These are phyloP conservation scores for Backusella tuberculispora DNA, from an alignment of 192 early-diverging fungal species.

Conservation along the genomic window DNA sequence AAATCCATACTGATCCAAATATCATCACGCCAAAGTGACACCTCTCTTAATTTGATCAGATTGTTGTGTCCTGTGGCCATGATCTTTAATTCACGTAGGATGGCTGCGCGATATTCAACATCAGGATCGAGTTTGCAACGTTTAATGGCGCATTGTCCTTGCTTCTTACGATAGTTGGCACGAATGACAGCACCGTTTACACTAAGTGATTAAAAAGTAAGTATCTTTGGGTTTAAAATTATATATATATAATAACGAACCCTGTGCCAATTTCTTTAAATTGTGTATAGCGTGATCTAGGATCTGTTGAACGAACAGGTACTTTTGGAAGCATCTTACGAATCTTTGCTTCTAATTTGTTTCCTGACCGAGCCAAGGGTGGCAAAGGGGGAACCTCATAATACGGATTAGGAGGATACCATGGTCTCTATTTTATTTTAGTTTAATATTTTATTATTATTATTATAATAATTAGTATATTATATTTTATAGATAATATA, in stretches of 20 bases:
- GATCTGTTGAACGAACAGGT: conserved; percentile 26
- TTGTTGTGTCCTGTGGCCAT: conserved; percentile 42
- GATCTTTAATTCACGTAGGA: conserved; percentile 43
- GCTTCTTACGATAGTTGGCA: conserved; percentile 38
- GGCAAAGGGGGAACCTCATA: conserved; percentile 37
- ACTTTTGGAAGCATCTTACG: conserved; percentile 36
- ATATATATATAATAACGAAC: conserved; percentile 1
- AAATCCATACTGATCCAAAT: conserved; percentile 50
- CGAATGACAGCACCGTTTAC: conserved; percentile 46
- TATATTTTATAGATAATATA: background rate
- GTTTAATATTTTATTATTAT: background rate
- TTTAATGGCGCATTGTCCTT: conserved; percentile 42
- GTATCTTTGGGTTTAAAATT: background rate
- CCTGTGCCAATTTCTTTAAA: conserved; percentile 42
- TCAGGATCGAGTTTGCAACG: conserved; percentile 44
- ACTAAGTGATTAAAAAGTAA: conserved; percentile 11
- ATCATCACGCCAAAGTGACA: conserved; percentile 42
- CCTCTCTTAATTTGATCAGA: conserved; percentile 42
- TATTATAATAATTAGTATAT: no score
- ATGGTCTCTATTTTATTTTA: conserved; percentile 34
- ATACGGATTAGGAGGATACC: conserved; percentile 41
- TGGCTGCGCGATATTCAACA: conserved; percentile 42
- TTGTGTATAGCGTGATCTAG: conserved; percentile 34
- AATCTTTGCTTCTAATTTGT: conserved; percentile 42
- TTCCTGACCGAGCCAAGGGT: conserved; percentile 39